Evolutionary conservation across 495 filamentous ascomycete genomes (phyloP), one percentile per base, ranked within the genome.

Genomic region (Achaetomiella virescens): DNA sequence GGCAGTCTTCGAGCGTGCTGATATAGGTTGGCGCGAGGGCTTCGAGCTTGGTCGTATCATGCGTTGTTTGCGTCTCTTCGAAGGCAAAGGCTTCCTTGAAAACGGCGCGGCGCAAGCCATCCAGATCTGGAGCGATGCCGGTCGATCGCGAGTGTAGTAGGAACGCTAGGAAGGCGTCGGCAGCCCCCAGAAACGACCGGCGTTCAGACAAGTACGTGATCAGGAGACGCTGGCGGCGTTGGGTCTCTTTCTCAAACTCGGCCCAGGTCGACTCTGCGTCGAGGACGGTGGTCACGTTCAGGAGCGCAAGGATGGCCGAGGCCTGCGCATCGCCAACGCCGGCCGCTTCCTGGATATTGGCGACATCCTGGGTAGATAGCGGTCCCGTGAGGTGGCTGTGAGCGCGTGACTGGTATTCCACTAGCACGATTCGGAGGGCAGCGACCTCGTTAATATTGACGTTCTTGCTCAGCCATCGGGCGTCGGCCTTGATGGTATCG

Each of bases 341-440:
- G 3, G 84, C 75, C 9, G 83, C 86, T 49, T 82, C 82, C 60
- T 85, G 81, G 36, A 90, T 64, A 55, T 83, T 85, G 42, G 80
- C 78, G 21, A 78, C 71, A 70, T 90, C 87, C 52, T 89, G 84
- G 36, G 81, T 81, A 1, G 84, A 84, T 36, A 87, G 81, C 8
- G 80, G 81, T 17, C 78, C 73, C 31, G 83, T 75, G 20, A 95
- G 79, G 54, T 88, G 84, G 44, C 72, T 69, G 2, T 80, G 72
- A 20, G 89, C 75, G 33, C 90, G 80, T 33, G 76, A 78, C 67
- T 96, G 91, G 81, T 86, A 90, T 79, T 98, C 93, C 20, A 92
- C 67, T 22, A 95, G 72, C 8, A 83, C 82, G 38, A 95, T 80
- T 44, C 95, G 80, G 50, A 98, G 78, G 42, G 93, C 91, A 7